phyloP scores from a whole-genome alignment of 2,329 filamentous ascomycete species.

The Bisporella sp. region DNA sequence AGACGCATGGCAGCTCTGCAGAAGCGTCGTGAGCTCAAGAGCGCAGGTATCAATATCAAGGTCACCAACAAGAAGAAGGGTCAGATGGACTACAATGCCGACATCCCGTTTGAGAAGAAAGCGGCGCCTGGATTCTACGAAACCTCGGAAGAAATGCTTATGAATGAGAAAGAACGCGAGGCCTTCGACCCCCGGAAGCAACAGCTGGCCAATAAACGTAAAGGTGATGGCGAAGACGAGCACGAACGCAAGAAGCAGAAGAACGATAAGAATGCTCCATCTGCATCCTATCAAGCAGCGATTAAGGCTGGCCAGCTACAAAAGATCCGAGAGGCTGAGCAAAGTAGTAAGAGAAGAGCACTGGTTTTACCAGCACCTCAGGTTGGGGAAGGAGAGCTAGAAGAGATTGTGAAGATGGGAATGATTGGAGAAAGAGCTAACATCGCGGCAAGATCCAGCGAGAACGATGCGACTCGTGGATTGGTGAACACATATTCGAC shows the following conservation, averaged over 20 bases:
- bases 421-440: slow-evolving; percentile 85
- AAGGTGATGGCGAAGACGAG: slow-evolving; percentile 83
- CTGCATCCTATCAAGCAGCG: slow-evolving; percentile 76
- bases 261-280: slow-evolving; percentile 75
- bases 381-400: slow-evolving; percentile 85
- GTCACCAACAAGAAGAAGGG: slow-evolving; percentile 85
- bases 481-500: slow-evolving; percentile 81
- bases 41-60: slow-evolving; percentile 97
- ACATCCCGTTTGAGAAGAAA: slow-evolving; percentile 95
- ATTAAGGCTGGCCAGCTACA: slow-evolving; percentile 92
- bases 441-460: slow-evolving; percentile 64
- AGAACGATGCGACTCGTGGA: slow-evolving; percentile 79
- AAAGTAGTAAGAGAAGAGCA: slow-evolving; percentile 83
- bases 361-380: slow-evolving; percentile 85
- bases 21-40: slow-evolving; percentile 94
- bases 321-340: slow-evolving; percentile 90
- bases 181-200: slow-evolving; percentile 90
- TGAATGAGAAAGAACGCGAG: slow-evolving; percentile 78
- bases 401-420: slow-evolving; percentile 98
- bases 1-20: slow-evolving; percentile 82
- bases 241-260: slow-evolving; percentile 77
- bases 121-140: slow-evolving; percentile 88
- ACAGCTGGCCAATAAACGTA: slow-evolving; percentile 85
- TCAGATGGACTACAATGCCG: slow-evolving; percentile 99
- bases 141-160: slow-evolving; percentile 71